Percentiles rank a stretch among this genome's conserved stretches.
These are phyloP conservation scores for Fusarium fujikuroi DNA, from an alignment of 2,329 filamentous ascomycete species.

Conservation along the genomic window DNA sequence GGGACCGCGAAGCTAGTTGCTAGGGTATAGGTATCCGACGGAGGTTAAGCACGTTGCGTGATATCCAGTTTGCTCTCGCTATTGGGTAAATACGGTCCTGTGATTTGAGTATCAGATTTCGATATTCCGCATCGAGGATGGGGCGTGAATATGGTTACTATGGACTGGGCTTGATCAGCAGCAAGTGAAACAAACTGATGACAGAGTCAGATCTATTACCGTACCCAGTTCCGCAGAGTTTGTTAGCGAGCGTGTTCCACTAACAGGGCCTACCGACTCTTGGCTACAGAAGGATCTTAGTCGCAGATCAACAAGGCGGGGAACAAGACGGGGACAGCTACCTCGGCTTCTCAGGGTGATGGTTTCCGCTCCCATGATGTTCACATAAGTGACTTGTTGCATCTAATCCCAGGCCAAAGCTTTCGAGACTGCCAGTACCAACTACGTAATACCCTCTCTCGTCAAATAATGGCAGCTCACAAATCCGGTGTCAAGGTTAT, in stretches of 20 bases:
- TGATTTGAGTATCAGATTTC: neutral
- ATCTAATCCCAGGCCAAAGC: rapidly evolving
- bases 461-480: neutral
- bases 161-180: neutral
- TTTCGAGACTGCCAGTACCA: rapidly evolving
- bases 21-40: neutral
- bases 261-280: neutral
- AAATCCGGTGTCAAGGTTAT: conserved; percentile 33
- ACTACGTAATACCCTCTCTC: neutral
- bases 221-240: no score
- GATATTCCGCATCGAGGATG: neutral
- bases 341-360: conserved; percentile 5
- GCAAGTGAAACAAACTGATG: neutral
- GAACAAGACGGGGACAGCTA: neutral
- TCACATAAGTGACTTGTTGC: neutral
- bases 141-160: neutral
- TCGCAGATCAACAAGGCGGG: conserved; percentile 9
- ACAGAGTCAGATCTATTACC: rapidly evolving
- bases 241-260: neutral
- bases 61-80: neutral
- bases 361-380: neutral
- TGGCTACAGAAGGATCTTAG: neutral
- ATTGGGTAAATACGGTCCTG: neutral
- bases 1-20: neutral
- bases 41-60: neutral